Base-by-base conservation (phyloP, 139 green algal species). In the Parachlorella kessleri region DNA sequence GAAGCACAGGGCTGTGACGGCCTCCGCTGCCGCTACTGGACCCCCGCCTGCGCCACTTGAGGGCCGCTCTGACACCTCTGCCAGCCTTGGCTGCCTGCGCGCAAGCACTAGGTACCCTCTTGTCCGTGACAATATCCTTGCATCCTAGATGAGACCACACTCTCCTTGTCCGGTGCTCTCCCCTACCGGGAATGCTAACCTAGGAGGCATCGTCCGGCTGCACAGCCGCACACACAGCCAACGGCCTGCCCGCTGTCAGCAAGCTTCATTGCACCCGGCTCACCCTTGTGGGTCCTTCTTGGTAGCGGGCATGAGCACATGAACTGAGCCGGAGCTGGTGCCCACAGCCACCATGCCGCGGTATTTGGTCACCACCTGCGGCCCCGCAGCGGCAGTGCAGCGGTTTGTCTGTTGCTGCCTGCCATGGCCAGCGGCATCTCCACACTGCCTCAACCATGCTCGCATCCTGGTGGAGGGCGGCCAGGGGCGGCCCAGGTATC, bases 281-380 rank as follows among this genome's bases (percentile, higher is more conserved):
- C 3, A 24, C 42, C 36, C 54, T 24, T 38, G 21, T n/a, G 73
- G 30, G 37, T 35, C 4, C 6, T 6, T 40, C 3, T 73, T 37
- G 24, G 41, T 21, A 36, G 64, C 48, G 1, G 81, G 81, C 66
- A 82, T 35, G 30, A 85, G 68, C 41, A 78, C 81, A 68, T 48
- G 53, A 0, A 68, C n/a, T 3, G 65, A 30, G 26, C 81, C 81
- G 30, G 38, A 35, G 64, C n/a, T 42, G 53, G 65, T 77, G 36
- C 81, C 81, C 65, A 85, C 74, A 0, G 81, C 81, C 4, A 80
- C 81, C 23, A 85, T 65, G 32, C 73, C 75, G 37, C 77, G 66
- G 38, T 73, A 85, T 6, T 81, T 81, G 59, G 65, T 32, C 26
- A 81, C 41, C 5, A 65, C 67, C 36, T n/a, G n/a, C n/a, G n/a